These are phyloP conservation scores for Rhizomucor miehei DNA, from an alignment of 371 early-diverging fungal genomes.

Conservation along the genomic window DNA sequence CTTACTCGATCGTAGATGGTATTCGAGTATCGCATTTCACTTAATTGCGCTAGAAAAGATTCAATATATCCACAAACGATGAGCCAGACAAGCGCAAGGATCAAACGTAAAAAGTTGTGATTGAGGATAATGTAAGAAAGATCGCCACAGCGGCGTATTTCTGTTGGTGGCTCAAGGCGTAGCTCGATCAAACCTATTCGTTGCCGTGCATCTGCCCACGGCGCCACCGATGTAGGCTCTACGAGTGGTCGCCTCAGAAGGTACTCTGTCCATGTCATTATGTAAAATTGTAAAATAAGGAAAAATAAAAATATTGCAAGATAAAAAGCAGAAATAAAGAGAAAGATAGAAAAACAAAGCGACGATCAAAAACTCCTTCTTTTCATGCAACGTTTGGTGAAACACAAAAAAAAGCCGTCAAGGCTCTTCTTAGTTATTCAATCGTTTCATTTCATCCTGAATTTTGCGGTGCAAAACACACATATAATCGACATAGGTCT, in stretches of 20 bases:
- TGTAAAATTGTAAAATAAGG: too few species aligned
- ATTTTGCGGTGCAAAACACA: slow-evolving; percentile 88
- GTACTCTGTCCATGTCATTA: too few species aligned
- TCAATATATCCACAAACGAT: slow-evolving; percentile 34
- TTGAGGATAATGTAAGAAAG: slow-evolving; percentile 21
- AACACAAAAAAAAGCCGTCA: neutral
- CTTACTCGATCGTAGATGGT: slow-evolving; percentile 3
- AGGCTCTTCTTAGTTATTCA: slow-evolving; percentile 19
- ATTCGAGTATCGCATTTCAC: slow-evolving; percentile 30
- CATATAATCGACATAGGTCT: slow-evolving; percentile 93
- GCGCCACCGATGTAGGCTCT: slow-evolving; percentile 15
- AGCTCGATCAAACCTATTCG: slow-evolving; percentile 24
- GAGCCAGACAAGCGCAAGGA: slow-evolving; percentile 19
- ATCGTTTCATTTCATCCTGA: slow-evolving; percentile 70
- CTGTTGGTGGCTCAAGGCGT: slow-evolving; percentile 23
- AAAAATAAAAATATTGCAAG: neutral
- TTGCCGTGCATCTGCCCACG: slow-evolving; percentile 20
- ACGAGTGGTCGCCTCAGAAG: neutral
- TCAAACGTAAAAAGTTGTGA: slow-evolving; percentile 30
- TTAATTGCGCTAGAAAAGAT: slow-evolving; percentile 34
- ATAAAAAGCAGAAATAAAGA: neutral
- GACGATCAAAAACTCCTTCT: neutral
- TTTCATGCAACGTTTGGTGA: neutral
- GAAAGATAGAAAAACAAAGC: neutral
- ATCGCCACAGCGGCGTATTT: slow-evolving; percentile 22